Evolutionary conservation across 208 protist genomes (phyloP).

Genomic region (Wallacemonas sp.): DNA sequence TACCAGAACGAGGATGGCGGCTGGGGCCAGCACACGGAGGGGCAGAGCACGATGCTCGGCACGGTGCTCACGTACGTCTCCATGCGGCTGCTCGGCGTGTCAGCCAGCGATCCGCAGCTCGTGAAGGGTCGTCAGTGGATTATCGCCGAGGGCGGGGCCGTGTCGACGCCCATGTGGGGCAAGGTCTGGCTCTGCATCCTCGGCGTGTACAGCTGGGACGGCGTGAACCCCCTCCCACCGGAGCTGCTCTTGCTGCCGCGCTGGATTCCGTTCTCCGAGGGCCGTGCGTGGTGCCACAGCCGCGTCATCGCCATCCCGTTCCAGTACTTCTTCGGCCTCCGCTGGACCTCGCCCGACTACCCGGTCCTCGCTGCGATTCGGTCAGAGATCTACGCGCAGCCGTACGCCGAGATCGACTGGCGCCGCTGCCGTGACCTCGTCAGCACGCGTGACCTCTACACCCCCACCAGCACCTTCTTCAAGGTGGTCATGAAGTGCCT

Average conservation of each 20-base stretch:
- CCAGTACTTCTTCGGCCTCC: conserved; percentile 94
- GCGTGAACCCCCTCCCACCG: conserved; percentile 92
- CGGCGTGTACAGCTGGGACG: conserved; percentile 93
- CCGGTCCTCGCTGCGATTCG: conserved; percentile 73
- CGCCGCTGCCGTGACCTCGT: conserved; percentile 58
- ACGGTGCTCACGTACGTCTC: conserved; percentile 95
- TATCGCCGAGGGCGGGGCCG: conserved; percentile 70
- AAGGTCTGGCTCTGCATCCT: conserved; percentile 96
- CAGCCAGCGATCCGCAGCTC: conserved; percentile 57
- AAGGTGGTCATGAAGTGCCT: conserved; percentile 53
- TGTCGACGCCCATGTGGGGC: conserved; percentile 95
- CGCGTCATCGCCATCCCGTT: conserved; percentile 97
- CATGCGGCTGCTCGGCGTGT: conserved; percentile 93
- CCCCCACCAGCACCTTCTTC: conserved; percentile 81
- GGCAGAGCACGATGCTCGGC: conserved; percentile 96
- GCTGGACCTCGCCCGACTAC: conserved; percentile 52
- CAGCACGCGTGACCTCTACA: conserved; percentile 90
- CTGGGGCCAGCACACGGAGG: conserved; percentile 96
- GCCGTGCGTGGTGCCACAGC: conserved; percentile 95
- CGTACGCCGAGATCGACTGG: conserved; percentile 91
- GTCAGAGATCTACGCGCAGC: conserved; percentile 88
- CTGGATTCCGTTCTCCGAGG: conserved; percentile 90
- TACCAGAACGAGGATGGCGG: conserved; percentile 95
- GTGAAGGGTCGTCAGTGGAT: conserved; percentile 84
- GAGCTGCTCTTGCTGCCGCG: conserved; percentile 94